Evolutionary conservation across 345 rosid genomes (phyloP).

Genomic region (Pseudoturritis turrita): DNA sequence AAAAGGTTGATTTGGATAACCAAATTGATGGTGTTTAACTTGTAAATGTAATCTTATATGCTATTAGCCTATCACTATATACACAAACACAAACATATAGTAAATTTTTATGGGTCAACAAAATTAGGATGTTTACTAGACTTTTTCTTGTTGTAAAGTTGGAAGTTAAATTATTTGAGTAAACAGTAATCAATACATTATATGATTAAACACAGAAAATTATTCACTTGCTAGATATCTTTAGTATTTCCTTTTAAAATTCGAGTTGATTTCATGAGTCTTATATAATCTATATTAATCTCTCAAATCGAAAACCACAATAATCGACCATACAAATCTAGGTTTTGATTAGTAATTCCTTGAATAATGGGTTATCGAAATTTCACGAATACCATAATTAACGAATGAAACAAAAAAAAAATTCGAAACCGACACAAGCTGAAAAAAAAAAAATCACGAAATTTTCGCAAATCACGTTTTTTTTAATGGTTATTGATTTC

Average conservation of each 20-base stretch:
- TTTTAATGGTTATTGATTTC: too few species aligned
- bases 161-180: neutral
- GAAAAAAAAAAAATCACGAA: too few species aligned
- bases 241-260: neutral
- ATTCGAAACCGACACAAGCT: too few species aligned
- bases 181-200: neutral
- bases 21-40: conserved; percentile 25
- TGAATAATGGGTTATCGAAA: neutral
- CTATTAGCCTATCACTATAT: neutral
- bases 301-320: neutral
- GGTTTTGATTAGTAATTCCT: neutral
- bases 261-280: neutral
- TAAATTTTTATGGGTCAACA: neutral
- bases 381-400: too few species aligned
- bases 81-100: neutral
- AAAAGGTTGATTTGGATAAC: conserved; percentile 1
- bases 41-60: conserved; percentile 20
- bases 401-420: too few species aligned
- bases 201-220: neutral
- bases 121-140: conserved; percentile 9
- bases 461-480: too few species aligned
- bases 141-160: conserved; percentile 15
- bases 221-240: neutral
- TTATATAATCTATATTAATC: neutral
- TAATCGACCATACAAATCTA: neutral